These are phyloP conservation scores for Biscogniauxia sp. DNA, from an alignment of 2,329 filamentous ascomycete species.

Conservation along the genomic window DNA sequence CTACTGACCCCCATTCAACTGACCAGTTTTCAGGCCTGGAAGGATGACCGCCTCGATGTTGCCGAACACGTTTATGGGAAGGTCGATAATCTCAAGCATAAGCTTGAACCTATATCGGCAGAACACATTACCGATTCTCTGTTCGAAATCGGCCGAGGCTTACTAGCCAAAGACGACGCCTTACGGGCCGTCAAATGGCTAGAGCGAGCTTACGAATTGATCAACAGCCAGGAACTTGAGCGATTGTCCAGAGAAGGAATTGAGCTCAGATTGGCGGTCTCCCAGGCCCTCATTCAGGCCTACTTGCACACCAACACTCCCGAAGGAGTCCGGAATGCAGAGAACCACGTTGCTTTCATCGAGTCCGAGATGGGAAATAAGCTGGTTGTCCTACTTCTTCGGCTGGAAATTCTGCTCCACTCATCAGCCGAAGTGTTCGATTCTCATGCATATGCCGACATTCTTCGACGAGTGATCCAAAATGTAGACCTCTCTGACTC, in stretches of 20 bases:
- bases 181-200: slow-evolving; percentile 68
- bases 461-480: slow-evolving; percentile 61
- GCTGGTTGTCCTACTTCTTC: slow-evolving; percentile 64
- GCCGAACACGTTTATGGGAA: slow-evolving; percentile 76
- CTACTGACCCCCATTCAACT: slow-evolving; percentile 10
- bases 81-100: slow-evolving; percentile 39
- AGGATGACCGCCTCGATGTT: slow-evolving; percentile 68
- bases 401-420: slow-evolving; percentile 62
- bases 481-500: slow-evolving; percentile 58
- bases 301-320: slow-evolving; percentile 47
- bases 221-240: slow-evolving; percentile 55
- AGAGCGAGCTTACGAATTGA: slow-evolving; percentile 59
- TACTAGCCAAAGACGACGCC: slow-evolving; percentile 52
- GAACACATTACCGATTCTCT: slow-evolving; percentile 67
- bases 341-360: slow-evolving; percentile 57
- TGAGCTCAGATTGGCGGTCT: slow-evolving; percentile 64
- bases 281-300: slow-evolving; percentile 60
- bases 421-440: slow-evolving; percentile 48
- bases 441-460: slow-evolving; percentile 44
- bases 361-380: slow-evolving; percentile 63
- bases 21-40: slow-evolving; percentile 60
- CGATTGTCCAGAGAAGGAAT: slow-evolving; percentile 56
- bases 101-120: slow-evolving; percentile 46
- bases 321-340: slow-evolving; percentile 50
- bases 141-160: slow-evolving; percentile 67